A percentile compares a stretch with the other conserved stretches of the same genome.
Conservation (phyloP, 2,329 filamentous ascomycete genomes). For the Trichoderma brevicompactum region DNA sequence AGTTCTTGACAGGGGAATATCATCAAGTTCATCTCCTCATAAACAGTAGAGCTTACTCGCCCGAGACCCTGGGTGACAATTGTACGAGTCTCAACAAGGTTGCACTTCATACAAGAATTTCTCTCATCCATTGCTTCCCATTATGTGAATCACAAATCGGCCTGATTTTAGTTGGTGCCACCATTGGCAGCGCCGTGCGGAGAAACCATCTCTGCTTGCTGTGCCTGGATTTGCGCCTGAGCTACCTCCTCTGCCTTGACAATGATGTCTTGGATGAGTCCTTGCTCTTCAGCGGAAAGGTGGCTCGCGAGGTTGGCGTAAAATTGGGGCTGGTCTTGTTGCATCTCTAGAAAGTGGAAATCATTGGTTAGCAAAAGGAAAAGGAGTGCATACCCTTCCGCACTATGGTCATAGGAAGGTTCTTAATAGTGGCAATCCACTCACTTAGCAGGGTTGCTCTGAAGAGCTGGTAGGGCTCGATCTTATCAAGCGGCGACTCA, state of each 20-base stretch:
- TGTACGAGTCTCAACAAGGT: slow-evolving; percentile 5
- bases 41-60: slow-evolving; percentile 17
- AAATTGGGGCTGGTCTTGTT: slow-evolving; percentile 88
- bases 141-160: neutral
- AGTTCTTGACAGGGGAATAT: slow-evolving; percentile 19
- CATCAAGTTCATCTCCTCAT: slow-evolving; percentile 29
- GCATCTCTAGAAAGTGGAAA: slow-evolving; percentile 65
- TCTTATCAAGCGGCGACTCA: slow-evolving; percentile 91
- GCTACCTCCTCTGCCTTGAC: slow-evolving; percentile 59
- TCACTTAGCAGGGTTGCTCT: slow-evolving; percentile 79
- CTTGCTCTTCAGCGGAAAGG: slow-evolving; percentile 79
- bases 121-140: slow-evolving; percentile 14
- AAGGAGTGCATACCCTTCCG: neutral
- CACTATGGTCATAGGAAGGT: neutral
- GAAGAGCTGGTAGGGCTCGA: slow-evolving; percentile 93
- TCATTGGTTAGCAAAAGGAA: slow-evolving; percentile 35
- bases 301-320: slow-evolving; percentile 81
- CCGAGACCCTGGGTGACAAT: slow-evolving; percentile 4
- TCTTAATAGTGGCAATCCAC: slow-evolving; percentile 43
- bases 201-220: slow-evolving; percentile 32
- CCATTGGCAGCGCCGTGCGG: slow-evolving; percentile 25
- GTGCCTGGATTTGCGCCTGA: slow-evolving; percentile 32
- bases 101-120: slow-evolving; percentile 12
- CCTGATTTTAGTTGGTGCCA: slow-evolving; percentile 28
- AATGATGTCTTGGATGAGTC: slow-evolving; percentile 77